Base-by-base conservation (phyloP, 441 rosid genomes). In the Arabidopsis hybrid region DNA sequence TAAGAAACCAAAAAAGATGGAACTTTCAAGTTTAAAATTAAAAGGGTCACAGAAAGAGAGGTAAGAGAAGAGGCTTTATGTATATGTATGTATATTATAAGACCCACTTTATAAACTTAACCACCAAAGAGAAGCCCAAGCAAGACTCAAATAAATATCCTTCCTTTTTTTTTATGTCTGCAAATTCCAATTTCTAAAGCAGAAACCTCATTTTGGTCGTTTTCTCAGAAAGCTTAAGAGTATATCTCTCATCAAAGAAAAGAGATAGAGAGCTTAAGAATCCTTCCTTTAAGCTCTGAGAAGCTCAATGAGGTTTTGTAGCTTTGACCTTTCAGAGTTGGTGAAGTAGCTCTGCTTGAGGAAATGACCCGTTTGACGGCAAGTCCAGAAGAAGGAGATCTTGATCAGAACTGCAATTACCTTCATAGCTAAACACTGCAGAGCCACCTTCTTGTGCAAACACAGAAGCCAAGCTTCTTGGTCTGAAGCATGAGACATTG, bases 291-390 rank as follows among this genome's bases (percentile, higher is more conserved):
- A 43, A 42, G 31, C 10, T 56, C 49, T 39, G 67, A 65, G 51
- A 43, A 66, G 59, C 59, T 71, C 67, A 35, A 11, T 65, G 80
- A 26, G 38, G 59, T 21, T 9, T 52, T 65, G 26, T 71, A 51
- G 80, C 73, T 65, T 59, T 59, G 46, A 51, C 59, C 31, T 49
- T n/a, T 77, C 64, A 77, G 12, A 77, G 72, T 71, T 65, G 93
- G 67, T 75, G 82, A 76, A 95, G 95, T 67, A 95, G 93, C 82
- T 95, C 99, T 52, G 98, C 98, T 82, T 90, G 94, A 52, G 95
- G 89, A 75, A 93, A 95, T 18, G 89, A 91, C 67, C 89, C 80
- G 13, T 89, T 88, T 71, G 88, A 87, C 29, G 99, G 98, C 79
- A 93, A 87, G 36, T 93, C 92, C 71, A 95, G 64, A 74, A 92